Conservation (phyloP, 495 filamentous ascomycete species). For the Penicillium robsamsonii region DNA sequence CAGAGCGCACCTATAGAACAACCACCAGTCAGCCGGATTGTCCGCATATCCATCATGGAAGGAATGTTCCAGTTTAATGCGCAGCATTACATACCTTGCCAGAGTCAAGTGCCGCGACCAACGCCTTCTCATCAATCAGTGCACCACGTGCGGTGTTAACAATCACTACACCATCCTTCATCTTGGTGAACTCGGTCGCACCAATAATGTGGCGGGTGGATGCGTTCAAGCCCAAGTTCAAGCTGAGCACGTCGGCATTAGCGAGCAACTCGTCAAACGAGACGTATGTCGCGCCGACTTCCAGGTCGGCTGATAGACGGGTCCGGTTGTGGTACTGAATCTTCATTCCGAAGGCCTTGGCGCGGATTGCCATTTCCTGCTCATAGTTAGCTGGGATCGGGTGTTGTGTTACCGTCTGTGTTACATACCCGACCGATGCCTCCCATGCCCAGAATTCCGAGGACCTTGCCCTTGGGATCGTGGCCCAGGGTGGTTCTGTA, state of each 20-base stretch:
- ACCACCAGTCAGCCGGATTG: conserved; percentile 1
- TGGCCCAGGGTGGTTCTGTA: conserved; percentile 50
- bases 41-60: background rate
- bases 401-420: background rate
- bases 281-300: conserved; percentile 63
- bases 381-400: background rate
- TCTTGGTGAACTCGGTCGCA: conserved; percentile 60
- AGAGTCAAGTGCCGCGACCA: conserved; percentile 65
- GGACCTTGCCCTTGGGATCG: conserved; percentile 67
- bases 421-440: conserved; percentile 63
- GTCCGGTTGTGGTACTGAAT: conserved; percentile 71
- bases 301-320: conserved; percentile 49
- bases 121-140: conserved; percentile 72
- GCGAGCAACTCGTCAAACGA: conserved; percentile 66
- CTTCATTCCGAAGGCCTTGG: conserved; percentile 67
- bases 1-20: conserved; percentile 41
- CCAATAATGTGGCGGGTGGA: conserved; percentile 70
- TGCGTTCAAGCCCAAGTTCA: conserved; percentile 70
- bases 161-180: conserved; percentile 76
- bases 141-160: conserved; percentile 83
- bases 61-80: background rate
- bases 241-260: conserved; percentile 68
- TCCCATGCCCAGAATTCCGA: conserved; percentile 85
- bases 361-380: conserved; percentile 66
- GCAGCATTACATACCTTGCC: conserved; percentile 56